Evolutionary conservation across 176 grass and related monocot species (phyloP).

Genomic region (Raddia distichophylla): DNA sequence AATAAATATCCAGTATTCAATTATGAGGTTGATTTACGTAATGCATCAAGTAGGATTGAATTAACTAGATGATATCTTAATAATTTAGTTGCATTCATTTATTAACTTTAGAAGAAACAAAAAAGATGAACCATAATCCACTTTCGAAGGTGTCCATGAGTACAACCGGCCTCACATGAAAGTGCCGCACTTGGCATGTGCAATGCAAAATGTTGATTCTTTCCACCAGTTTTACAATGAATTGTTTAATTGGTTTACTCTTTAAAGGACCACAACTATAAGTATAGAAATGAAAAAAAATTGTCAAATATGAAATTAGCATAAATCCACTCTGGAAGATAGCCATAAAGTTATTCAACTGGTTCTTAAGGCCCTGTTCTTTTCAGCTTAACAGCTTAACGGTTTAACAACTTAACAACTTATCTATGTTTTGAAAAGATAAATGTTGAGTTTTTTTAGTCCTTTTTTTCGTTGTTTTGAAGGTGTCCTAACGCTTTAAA

Average conservation of each 20-base stretch:
- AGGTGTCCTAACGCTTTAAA: too few relatives aligned
- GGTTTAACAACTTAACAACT: too few relatives aligned
- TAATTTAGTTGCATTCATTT: slow-evolving; percentile 9
- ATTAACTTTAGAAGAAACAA: background rate
- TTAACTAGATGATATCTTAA: background rate
- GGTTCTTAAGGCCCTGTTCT: too few relatives aligned
- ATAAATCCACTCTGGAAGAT: background rate
- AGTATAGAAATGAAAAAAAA: background rate
- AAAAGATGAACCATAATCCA: background rate
- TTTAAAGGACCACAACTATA: background rate
- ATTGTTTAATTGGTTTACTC: background rate
- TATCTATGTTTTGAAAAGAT: too few relatives aligned
- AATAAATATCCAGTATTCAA: background rate
- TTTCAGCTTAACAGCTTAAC: too few relatives aligned
- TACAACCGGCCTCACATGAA: background rate
- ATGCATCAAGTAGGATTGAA: background rate
- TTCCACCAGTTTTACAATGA: background rate
- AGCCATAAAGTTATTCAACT: background rate
- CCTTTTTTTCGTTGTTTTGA: too few relatives aligned
- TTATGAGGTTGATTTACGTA: background rate
- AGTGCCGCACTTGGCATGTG: background rate
- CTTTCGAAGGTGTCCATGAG: background rate
- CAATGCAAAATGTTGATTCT: background rate
- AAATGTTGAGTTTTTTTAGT: too few relatives aligned
- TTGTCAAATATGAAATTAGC: background rate